Base-by-base conservation (phyloP, 176 grass and related monocot species). In the Canna indica region DNA sequence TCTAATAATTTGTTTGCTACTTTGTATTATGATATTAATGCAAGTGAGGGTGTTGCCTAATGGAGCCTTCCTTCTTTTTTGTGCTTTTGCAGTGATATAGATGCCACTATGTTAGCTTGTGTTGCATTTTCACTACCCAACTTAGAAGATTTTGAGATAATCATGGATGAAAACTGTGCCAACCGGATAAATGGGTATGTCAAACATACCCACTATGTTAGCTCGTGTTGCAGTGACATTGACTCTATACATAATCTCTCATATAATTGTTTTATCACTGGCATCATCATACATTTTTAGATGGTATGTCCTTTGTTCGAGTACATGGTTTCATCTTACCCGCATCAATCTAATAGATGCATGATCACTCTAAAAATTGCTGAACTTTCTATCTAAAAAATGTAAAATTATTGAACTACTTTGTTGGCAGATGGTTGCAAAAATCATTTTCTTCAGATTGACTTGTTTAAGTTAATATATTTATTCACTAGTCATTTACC, bases 181-280 rank as follows among this genome's bases (percentile, higher is more conserved):
- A 99, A 99, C 81, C 69, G 82, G 56, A 93, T 93, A 70, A 79
- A 81, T n/a, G 94, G 94, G 94, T 90, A 93, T 44, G 79, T 36
- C 34, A 32, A n/a, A n/a, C n/a, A n/a, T n/a, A n/a, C n/a, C n/a
- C n/a, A n/a, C n/a, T n/a, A n/a, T n/a, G n/a, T n/a, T n/a, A n/a
- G n/a, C n/a, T n/a, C n/a, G n/a, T n/a, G n/a, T n/a, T n/a, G n/a
- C n/a, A n/a, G n/a, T n/a, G n/a, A n/a, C n/a, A 76, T 79, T 5
- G 22, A 46, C 56, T 50, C 34, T 41, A 44, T 1, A 17, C 26
- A 30, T 34, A 44, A 44, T 62, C 60, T 3, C 36, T 17, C 26
- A 25, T 52, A 8, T 12, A 38, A 20, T 20, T 5, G 7, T 18
- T 54, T 54, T 54, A n/a, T n/a, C 22, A 20, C 50, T 36, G 76